Base-by-base conservation (phyloP, 177 flowering plant species). In the Vitis hybrid region DNA sequence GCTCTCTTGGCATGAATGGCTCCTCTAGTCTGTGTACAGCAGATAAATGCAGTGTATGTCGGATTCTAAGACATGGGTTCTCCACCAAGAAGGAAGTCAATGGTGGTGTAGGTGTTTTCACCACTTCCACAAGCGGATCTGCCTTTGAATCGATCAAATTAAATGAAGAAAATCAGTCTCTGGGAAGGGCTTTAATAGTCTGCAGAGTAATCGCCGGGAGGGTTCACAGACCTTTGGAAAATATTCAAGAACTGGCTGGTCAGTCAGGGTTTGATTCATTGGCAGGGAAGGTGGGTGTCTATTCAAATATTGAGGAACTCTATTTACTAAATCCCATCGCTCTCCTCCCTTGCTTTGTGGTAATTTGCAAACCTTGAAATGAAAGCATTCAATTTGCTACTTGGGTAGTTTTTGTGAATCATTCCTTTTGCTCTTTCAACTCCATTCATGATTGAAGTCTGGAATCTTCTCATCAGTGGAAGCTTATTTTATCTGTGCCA, bases 131-230 rank as follows among this genome's bases (percentile, higher is more conserved):
- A 0, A 91, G 97, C 68, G 89, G 79, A 60, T 84, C 91, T 68
- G 99, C 99, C 13, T 84, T 86, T 64, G 97, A 91, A 73, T 71
- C 80, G 2, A 84, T 88, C 65, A 86, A 86, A 68, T 14, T 73
- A 0, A 11, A 46, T 35, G 82, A 80, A 56, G 89, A 83, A 4
- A 74, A 81, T 64, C 72, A 73, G 2, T 61, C 77, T 2, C 14
- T 79, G 3, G 85, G 82, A 67, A 86, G 87, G 71, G 97, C 94
- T 10, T 64, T 96, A 70, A 82, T 96, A 24, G 92, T 96, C 0
- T 96, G 99, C 75, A 86, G 99, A 81, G 98, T 93, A 14, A 90
- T 93, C 60, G 98, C 98, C 1, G 99, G 98, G 52, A 84, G 98
- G 68, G 98, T 96, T 49, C 97, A 91, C 65, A 84, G 83, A 76